A percentile compares a stretch with the other conserved stretches of the same genome.
Conservation (phyloP, 148 eudicot genomes). For the Linanthus parryae region DNA sequence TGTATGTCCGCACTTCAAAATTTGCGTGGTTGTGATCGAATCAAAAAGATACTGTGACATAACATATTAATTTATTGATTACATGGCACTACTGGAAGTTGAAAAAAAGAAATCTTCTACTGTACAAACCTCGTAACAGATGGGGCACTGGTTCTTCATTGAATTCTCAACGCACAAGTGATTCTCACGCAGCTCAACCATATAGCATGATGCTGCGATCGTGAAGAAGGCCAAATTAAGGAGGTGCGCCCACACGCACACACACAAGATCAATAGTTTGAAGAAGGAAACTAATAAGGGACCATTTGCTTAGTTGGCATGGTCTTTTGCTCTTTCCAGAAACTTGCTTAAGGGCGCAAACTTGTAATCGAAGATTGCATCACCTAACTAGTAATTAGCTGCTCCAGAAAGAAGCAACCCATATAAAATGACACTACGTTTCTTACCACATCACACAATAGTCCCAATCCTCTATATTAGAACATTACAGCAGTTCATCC, state of each 20-base stretch:
- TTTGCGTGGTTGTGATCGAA: constrained; percentile 46
- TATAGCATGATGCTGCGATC: constrained; percentile 72
- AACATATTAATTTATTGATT: constrained; percentile 2
- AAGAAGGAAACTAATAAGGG: no score
- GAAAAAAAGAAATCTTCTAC: background rate
- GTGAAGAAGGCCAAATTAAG: background rate
- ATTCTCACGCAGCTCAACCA: constrained; percentile 49
- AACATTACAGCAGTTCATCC: no score
- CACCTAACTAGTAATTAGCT: no score
- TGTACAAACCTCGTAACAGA: constrained; percentile 79
- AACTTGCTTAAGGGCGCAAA: no score
- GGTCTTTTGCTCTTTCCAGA: no score
- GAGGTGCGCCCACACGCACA: background rate
- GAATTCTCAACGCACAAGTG: constrained; percentile 77
- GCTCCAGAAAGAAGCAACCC: no score
- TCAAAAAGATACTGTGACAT: constrained; percentile 77
- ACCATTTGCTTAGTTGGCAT: no score
- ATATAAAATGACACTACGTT: no score
- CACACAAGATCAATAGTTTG: no score
- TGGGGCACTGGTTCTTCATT: constrained; percentile 88
- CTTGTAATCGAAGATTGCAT: no score
- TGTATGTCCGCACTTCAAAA: constrained; percentile 82
- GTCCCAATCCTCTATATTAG: no score
- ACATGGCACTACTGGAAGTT: background rate
- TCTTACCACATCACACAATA: no score